These are phyloP conservation scores for Naganishia onofrii DNA, from an alignment of 768 basidiomycete species.

Conservation along the genomic window DNA sequence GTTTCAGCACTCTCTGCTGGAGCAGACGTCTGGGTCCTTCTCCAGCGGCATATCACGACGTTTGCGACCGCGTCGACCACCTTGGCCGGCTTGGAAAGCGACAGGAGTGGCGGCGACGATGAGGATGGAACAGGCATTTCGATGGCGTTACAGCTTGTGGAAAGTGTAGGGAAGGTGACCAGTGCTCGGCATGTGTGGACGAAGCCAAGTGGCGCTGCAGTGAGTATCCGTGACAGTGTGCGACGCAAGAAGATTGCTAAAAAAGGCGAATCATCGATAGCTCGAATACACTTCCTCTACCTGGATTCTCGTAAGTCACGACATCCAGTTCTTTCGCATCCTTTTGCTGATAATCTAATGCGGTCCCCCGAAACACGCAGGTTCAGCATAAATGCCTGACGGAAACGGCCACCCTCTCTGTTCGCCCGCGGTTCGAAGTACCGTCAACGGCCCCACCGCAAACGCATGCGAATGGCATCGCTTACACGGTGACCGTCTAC, in stretches of 20 bases:
- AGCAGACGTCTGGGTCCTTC: slow-evolving; percentile 70
- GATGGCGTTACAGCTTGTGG: slow-evolving; percentile 5
- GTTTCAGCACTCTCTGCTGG: slow-evolving; percentile 48
- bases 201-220: not conserved
- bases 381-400: slow-evolving; percentile 21
- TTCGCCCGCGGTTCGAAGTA: slow-evolving; percentile 7
- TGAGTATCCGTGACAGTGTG: not conserved
- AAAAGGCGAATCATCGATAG: not conserved
- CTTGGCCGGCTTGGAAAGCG: too few relatives aligned
- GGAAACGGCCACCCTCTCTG: slow-evolving; percentile 15
- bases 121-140: not conserved
- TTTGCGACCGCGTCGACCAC: not conserved
- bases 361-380: not conserved
- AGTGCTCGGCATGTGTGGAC: not conserved
- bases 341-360: not conserved
- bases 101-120: too few relatives aligned
- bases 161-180: not conserved
- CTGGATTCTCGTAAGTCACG: slow-evolving; percentile 6
- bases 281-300: slow-evolving; percentile 16
- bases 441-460: not conserved
- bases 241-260: not conserved
- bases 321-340: too few relatives aligned
- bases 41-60: slow-evolving; percentile 67
- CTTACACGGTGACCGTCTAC: slow-evolving; percentile 58
- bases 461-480: not conserved